Base-by-base conservation (phyloP, 1,139 yeast genomes). In the Geotrichum fermentans region DNA sequence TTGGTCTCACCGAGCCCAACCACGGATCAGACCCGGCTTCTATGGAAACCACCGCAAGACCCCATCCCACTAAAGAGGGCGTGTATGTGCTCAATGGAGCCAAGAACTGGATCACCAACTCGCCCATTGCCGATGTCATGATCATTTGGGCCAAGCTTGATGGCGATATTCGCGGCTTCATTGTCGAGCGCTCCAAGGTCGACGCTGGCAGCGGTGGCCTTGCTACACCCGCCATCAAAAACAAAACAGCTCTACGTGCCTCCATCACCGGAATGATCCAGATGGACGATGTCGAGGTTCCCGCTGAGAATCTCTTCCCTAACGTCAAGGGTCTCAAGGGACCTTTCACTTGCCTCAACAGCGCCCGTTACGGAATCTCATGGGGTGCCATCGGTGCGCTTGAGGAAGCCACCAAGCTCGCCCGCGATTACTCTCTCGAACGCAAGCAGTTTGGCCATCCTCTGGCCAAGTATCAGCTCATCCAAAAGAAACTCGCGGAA, bases 301-400 rank as follows among this genome's bases (percentile, higher is more conserved):
- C 74, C 16, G 68, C 61, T 36, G 75, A 71, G 55, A 69, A 72
- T 57, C 40, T 71, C 61, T 63, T 72, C 52, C 72, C 71, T 16
- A 64, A 60, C 20, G 60, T 68, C 43, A 60, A 61, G 47, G 75
- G 75, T 6, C 66, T 71, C 43, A 71, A 69, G 62, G 75, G 75
- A 8, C 75, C 75, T 17, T 71, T 71, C 57, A 65, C 74, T 8
- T 71, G 75, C 47, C 62, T 71, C 37, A 71, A 71, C 58, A 66
- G 70, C 52, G 75, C 75, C 10, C 65, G 75, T 28, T 69, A 63
- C 49, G 75, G 75, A 13, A 71, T 71, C 51, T 68, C 74, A 6
- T 71, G 74, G 73, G 75, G 75, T 40, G 62, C 70, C 14, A 67
- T 71, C 60, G 75, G 75, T 29, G 75, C 75, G 2, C 60, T 71